Percentiles rank a stretch among this genome's conserved stretches.
phyloP scores from a whole-genome alignment of 2,329 filamentous ascomycete genomes.

The Cercospora janseana region DNA sequence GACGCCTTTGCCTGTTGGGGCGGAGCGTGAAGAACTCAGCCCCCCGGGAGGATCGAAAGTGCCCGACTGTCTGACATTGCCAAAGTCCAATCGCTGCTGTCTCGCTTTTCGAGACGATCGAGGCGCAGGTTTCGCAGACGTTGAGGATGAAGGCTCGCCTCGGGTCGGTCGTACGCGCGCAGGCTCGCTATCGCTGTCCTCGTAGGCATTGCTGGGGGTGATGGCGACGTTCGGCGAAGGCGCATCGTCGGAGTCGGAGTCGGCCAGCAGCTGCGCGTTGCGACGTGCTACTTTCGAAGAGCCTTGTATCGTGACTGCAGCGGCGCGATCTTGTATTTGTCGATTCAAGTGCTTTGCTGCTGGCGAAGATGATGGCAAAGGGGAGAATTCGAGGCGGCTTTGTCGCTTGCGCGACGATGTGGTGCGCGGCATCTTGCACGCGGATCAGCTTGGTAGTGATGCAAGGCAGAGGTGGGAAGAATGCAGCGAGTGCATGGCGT shows the following conservation, averaged over 20 bases:
- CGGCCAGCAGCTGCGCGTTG: slow-evolving; percentile 20
- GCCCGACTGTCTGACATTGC: slow-evolving; percentile 21
- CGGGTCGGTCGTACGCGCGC: slow-evolving; percentile 5
- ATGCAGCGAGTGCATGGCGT: not conserved
- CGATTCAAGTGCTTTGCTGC: slow-evolving; percentile 35
- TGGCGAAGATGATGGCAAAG: slow-evolving; percentile 43
- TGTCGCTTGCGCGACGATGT: slow-evolving; percentile 38
- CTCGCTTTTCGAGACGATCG: slow-evolving; percentile 24
- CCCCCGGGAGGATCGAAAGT: slow-evolving; percentile 28
- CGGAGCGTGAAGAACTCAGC: slow-evolving; percentile 26
- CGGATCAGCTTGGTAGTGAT: not conserved
- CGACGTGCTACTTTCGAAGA: slow-evolving; percentile 31
- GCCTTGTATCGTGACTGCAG: slow-evolving; percentile 36
- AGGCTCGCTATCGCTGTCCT: slow-evolving; percentile 30
- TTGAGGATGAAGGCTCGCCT: slow-evolving; percentile 23
- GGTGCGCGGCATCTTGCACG: slow-evolving; percentile 14
- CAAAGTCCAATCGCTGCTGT: slow-evolving; percentile 37
- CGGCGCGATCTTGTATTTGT: slow-evolving; percentile 38
- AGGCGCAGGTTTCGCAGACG: slow-evolving; percentile 11
- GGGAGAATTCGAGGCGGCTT: slow-evolving; percentile 46
- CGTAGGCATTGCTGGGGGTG: slow-evolving; percentile 18
- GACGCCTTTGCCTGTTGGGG: slow-evolving; percentile 29
- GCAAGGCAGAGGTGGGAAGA: not conserved
- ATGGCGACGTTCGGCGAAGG: slow-evolving; percentile 26
- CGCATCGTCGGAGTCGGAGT: slow-evolving; percentile 16